These are phyloP conservation scores for Gautieria morchelliformis DNA, from an alignment of 768 basidiomycete genomes.

Conservation along the genomic window DNA sequence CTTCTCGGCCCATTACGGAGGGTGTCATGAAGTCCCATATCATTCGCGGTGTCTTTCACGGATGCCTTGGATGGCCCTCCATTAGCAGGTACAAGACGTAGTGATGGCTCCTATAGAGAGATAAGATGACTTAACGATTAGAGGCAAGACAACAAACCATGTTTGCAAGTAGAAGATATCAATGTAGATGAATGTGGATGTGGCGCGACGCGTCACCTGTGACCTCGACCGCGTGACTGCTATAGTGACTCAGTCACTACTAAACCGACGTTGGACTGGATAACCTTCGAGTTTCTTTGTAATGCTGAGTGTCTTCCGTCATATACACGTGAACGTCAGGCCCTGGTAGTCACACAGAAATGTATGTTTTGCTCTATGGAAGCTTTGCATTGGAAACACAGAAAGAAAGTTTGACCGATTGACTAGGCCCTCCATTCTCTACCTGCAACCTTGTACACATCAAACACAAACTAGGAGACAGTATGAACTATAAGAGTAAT, in stretches of 20 bases:
- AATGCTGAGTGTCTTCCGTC: too few species aligned
- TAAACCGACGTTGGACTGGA: too few species aligned
- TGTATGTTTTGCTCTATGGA: too few species aligned
- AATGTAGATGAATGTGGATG: background rate
- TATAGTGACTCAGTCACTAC: background rate
- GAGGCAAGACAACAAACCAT: background rate
- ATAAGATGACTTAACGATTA: background rate
- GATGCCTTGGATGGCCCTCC: constrained; percentile 46
- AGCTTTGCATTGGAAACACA: too few species aligned
- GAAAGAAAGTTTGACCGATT: too few species aligned
- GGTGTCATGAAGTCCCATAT: constrained; percentile 80
- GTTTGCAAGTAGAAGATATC: background rate
- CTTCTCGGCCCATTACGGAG: constrained; percentile 77
- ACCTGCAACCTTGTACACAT: too few species aligned
- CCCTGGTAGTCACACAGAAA: too few species aligned
- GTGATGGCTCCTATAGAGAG: constrained; percentile 23
- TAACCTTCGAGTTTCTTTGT: too few species aligned
- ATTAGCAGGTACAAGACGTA: constrained; percentile 53
- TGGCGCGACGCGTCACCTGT: constrained; percentile 4
- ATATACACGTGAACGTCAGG: too few species aligned
- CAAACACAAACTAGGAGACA: too few species aligned
- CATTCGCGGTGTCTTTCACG: constrained; percentile 56
- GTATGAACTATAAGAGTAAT: too few species aligned
- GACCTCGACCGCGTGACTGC: background rate
- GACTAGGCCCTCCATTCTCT: too few species aligned